Percentiles rank a stretch among this genome's conserved stretches.
Evolutionary conservation across 176 grass and related monocot genomes (phyloP).

Genomic region (Alloteropsis semialata): DNA sequence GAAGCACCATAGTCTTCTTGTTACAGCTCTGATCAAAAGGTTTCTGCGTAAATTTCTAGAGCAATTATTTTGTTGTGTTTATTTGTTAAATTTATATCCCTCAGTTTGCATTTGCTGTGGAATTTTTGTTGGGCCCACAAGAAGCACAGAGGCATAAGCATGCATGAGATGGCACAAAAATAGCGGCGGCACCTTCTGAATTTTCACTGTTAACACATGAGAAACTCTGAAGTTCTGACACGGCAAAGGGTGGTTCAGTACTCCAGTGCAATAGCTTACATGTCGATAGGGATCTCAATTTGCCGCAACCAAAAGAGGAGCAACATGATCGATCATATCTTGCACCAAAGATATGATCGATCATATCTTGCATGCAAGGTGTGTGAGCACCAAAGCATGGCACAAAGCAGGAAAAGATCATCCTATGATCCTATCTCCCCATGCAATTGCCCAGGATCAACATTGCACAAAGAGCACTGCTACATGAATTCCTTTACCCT

Average conservation of each 20-base stretch:
- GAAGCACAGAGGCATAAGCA: neutral
- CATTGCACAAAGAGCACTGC: neutral
- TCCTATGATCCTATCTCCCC: slow-evolving; percentile 29
- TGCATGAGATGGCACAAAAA: neutral
- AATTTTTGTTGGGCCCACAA: neutral
- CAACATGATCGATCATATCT: slow-evolving; percentile 30
- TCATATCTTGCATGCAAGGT: slow-evolving; percentile 25
- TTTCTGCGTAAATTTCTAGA: neutral
- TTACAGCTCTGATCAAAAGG: neutral
- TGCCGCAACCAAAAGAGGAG: neutral
- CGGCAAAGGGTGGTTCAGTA: neutral
- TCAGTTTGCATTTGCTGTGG: neutral
- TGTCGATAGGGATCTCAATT: neutral
- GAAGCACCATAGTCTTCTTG: neutral
- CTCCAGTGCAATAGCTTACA: too few relatives aligned
- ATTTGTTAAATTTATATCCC: neutral
- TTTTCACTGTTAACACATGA: neutral
- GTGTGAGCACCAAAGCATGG: slow-evolving; percentile 14
- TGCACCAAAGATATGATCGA: slow-evolving; percentile 5
- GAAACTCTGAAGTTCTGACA: neutral
- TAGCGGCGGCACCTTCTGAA: neutral
- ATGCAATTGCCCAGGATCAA: slow-evolving; percentile 5
- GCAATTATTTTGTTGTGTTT: neutral
- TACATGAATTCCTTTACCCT: neutral
- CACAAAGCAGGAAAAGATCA: slow-evolving; percentile 20